Percentiles rank a stretch among this genome's conserved stretches.
Evolutionary conservation across 1,139 yeast species (phyloP).

Genomic region (Ashbya aceris): DNA sequence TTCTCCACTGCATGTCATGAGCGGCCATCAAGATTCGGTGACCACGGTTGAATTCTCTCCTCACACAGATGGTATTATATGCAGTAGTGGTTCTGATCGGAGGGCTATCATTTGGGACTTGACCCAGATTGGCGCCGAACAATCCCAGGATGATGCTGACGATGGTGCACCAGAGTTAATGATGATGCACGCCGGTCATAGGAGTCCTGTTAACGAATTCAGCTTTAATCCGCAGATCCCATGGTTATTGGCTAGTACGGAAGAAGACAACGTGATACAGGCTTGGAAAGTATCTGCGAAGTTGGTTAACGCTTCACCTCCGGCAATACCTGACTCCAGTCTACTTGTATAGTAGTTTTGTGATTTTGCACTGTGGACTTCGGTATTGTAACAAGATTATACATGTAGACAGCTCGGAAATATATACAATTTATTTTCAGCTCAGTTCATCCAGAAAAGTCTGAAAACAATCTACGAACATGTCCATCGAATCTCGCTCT

Average conservation of each 20-base stretch:
- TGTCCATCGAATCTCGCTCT: constrained; percentile 21
- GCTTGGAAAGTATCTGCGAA: constrained; percentile 59
- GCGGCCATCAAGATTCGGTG: constrained; percentile 67
- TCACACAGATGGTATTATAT: constrained; percentile 59
- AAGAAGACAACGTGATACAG: constrained; percentile 71
- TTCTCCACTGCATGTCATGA: constrained; percentile 51
- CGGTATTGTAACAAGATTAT: neutral
- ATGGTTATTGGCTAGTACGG: constrained; percentile 66
- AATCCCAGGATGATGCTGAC: constrained; percentile 66
- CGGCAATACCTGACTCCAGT: neutral
- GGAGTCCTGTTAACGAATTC: constrained; percentile 64
- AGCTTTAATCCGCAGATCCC: constrained; percentile 57
- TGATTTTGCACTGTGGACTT: neutral
- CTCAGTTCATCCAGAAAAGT: constrained; percentile 18
- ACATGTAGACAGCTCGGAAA: neutral
- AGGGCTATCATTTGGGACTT: constrained; percentile 70
- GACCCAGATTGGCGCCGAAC: constrained; percentile 65
- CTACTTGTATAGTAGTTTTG: too few species aligned
- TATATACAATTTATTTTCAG: neutral
- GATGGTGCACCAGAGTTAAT: constrained; percentile 76
- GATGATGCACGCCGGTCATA: constrained; percentile 86
- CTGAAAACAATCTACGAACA: constrained; percentile 24
- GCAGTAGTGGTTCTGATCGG: constrained; percentile 65
- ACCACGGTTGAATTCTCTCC: constrained; percentile 67
- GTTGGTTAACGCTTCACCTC: constrained; percentile 31